Base-by-base conservation (phyloP, 2,329 filamentous ascomycete genomes). In the Penicillium sp. region DNA sequence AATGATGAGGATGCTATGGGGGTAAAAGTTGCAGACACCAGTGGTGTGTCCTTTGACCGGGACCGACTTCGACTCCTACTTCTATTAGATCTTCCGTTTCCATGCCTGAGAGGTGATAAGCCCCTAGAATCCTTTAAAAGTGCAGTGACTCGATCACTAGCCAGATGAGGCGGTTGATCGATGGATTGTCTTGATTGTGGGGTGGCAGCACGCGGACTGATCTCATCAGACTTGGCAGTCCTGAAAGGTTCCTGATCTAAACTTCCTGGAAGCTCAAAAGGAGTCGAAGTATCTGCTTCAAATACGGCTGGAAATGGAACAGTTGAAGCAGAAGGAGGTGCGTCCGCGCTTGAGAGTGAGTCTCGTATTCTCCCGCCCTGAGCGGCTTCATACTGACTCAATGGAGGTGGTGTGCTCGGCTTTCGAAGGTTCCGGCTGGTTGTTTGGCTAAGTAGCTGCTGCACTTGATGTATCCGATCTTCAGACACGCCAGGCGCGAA, bases 401-500 rank as follows among this genome's bases (percentile, higher is more conserved):
- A 11, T 2, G 37, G 25, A 22, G 26, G 10, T 22, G 46, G n/a
- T 22, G 26, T 7, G 6, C 26, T 42, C 14, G 14, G 19, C 5
- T 8, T 13, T 42, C 46, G 22, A 28, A 62, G 53, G 22, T 56
- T 56, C 26, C 63, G 60, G 8, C 49, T 46, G 43, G n/a, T 14
- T n/a, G 13, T 28, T 28, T 46, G 13, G 26, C n/a, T n/a, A 30
- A 73, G 59, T 22, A 74, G 43, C 8, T 57, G 45, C 16, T 61
- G 57, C 6, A 74, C 67, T 30, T 63, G 62, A 16, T 45, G 49
- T 43, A 67, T 73, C 28, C 57, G 59, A 16, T 70, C 65, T 11
- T 68, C 63, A 5, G 71, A 60, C 19, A 73, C 62, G 16, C 68
- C 60, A 3, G 64, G 63, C 1, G 71, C 62, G 51, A 74, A 74